These are phyloP conservation scores for Claviceps sp. DNA, from an alignment of 2,329 filamentous ascomycete species.

Conservation along the genomic window DNA sequence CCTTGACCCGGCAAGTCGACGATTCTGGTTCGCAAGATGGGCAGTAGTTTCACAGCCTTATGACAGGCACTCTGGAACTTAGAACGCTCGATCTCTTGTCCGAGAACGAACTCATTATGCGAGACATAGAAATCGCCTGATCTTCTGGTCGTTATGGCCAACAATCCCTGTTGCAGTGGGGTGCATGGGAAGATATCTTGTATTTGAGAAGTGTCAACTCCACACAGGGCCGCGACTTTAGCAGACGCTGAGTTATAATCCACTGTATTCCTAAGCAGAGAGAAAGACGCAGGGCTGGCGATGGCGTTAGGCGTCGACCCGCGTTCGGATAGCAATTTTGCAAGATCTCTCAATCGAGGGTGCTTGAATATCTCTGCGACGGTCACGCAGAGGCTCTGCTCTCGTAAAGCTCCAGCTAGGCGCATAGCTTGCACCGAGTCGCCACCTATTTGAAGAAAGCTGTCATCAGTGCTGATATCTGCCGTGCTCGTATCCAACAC, in stretches of 20 bases:
- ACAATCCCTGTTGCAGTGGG: conserved; percentile 24
- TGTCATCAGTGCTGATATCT: neutral
- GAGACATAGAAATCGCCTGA: conserved; percentile 20
- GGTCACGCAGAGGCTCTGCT: neutral
- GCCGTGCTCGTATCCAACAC: too few species aligned
- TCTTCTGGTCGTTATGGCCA: conserved; percentile 19
- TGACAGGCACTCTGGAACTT: conserved; percentile 8
- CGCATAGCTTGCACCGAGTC: neutral
- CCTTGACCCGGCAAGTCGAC: conserved; percentile 26
- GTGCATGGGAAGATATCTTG: conserved; percentile 17
- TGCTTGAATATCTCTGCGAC: conserved; percentile 9
- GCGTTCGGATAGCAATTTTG: neutral
- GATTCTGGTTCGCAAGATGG: conserved; percentile 32
- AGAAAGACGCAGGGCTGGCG: too few species aligned
- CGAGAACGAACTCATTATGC: conserved; percentile 7
- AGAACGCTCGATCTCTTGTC: conserved; percentile 1
- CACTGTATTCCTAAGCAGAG: too few species aligned
- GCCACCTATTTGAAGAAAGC: neutral
- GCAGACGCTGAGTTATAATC: neutral
- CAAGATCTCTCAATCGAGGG: neutral
- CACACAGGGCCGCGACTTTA: neutral
- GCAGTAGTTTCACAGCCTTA: neutral
- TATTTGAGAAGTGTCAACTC: neutral
- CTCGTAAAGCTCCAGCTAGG: neutral
- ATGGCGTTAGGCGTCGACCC: neutral